Conservation (phyloP, 2,329 filamentous ascomycete genomes). For the Monilinia vaccinii-corymbosi region DNA sequence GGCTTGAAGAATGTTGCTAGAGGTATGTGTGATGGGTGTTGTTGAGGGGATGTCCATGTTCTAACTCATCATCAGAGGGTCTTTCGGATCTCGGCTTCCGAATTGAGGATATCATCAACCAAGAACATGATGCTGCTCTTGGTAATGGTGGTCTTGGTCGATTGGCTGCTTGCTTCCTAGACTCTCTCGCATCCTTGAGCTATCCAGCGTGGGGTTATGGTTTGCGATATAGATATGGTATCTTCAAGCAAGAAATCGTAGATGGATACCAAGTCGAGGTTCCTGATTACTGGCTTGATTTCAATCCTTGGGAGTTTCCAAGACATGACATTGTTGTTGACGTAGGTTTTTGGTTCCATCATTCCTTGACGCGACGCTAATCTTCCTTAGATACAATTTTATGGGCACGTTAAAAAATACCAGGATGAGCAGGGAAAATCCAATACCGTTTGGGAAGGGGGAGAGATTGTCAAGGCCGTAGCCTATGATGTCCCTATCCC, state of each 20-base stretch:
- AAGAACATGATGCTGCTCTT: conserved; percentile 92
- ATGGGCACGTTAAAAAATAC: conserved; percentile 71
- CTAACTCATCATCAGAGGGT: conserved; percentile 49
- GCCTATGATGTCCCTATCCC: conserved; percentile 92
- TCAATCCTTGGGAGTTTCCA: conserved; percentile 98
- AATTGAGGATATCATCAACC: conserved; percentile 87
- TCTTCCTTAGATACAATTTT: conserved; percentile 67
- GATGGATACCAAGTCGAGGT: conserved; percentile 97
- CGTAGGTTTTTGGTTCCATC: conserved; percentile 38
- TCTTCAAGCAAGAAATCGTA: conserved; percentile 99
- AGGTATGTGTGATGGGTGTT: conserved; percentile 41
- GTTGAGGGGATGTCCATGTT: conserved; percentile 42
- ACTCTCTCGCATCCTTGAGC: conserved; percentile 89
- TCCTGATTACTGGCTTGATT: conserved; percentile 98
- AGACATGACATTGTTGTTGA: conserved; percentile 92
- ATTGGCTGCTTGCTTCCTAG: conserved; percentile 91
- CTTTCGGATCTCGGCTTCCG: conserved; percentile 86
- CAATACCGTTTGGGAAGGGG: conserved; percentile 75
- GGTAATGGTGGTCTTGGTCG: conserved; percentile 94
- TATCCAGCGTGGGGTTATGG: conserved; percentile 97
- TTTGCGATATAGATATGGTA: conserved; percentile 88
- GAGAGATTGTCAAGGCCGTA: conserved; percentile 83
- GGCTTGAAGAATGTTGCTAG: conserved; percentile 77
- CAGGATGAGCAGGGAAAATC: conserved; percentile 68
- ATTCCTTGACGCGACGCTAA: conserved; percentile 9